phyloP scores from a whole-genome alignment of 2,329 filamentous ascomycete genomes.

The Paecilomyces variotii region DNA sequence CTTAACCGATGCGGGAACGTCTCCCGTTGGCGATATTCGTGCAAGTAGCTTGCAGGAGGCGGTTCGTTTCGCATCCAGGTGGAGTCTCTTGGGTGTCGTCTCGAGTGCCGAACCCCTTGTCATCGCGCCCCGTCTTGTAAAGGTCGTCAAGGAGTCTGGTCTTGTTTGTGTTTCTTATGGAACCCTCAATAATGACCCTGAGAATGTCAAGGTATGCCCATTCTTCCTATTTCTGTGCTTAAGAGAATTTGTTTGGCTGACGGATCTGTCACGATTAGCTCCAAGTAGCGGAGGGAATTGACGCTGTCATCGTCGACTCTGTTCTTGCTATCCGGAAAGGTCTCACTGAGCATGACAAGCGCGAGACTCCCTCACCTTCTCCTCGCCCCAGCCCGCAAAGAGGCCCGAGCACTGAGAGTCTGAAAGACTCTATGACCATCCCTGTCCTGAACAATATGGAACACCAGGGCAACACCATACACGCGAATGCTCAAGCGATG shows the following conservation, averaged over 20 bases:
- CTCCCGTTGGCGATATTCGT: conserved; percentile 74
- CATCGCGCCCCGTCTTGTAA: conserved; percentile 78
- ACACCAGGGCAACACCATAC: conserved; percentile 6
- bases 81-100: conserved; percentile 91
- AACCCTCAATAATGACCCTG: conserved; percentile 76
- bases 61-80: conserved; percentile 84
- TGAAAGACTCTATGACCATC: conserved; percentile 15
- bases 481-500: not conserved
- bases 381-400: conserved; percentile 16
- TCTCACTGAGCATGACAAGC: conserved; percentile 49
- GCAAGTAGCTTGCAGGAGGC: conserved; percentile 91
- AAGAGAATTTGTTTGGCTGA: conserved; percentile 2
- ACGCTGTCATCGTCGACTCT: conserved; percentile 94
- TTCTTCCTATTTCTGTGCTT: not conserved
- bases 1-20: conserved; percentile 80
- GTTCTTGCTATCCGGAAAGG: conserved; percentile 90
- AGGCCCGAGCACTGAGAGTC: conserved; percentile 5
- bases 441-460: conserved; percentile 20
- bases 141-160: conserved; percentile 88
- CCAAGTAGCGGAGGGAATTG: conserved; percentile 92
- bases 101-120: conserved; percentile 82
- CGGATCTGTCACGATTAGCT: conserved; percentile 41
- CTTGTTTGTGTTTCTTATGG: conserved; percentile 94
- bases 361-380: conserved; percentile 15
- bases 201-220: conserved; percentile 68